A percentile compares a stretch with the other conserved stretches of the same genome.
These are phyloP conservation scores for Xylariales sp. DNA, from an alignment of 2,329 filamentous ascomycete species.

Conservation along the genomic window DNA sequence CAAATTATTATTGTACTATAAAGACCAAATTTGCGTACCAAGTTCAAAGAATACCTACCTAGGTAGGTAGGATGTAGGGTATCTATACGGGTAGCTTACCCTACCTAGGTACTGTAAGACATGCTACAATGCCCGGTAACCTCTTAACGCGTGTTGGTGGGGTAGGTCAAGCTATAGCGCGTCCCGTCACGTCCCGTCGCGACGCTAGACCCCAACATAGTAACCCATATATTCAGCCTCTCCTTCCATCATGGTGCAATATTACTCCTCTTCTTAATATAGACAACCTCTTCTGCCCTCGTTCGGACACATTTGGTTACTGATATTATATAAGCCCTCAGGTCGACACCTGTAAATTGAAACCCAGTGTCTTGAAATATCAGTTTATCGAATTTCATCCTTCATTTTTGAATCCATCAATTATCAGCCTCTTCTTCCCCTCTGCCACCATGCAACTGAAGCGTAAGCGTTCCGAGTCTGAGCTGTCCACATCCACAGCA, in stretches of 20 bases:
- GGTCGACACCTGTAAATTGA: background rate
- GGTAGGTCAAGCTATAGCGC: conserved; percentile 21
- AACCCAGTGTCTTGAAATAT: background rate
- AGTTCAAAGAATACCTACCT: too few relatives aligned
- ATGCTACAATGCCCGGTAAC: background rate
- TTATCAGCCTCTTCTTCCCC: background rate
- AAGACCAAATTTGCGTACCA: too few relatives aligned
- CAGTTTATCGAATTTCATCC: background rate
- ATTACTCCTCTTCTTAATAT: background rate
- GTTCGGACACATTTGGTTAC: background rate
- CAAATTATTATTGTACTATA: too few relatives aligned
- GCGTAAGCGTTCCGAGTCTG: conserved; percentile 72
- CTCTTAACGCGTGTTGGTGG: conserved; percentile 21
- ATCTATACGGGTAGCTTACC: too few relatives aligned
- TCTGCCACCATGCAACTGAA: conserved; percentile 63
- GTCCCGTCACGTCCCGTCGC: conserved; percentile 23
- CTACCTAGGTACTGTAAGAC: too few relatives aligned
- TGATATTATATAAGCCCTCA: background rate
- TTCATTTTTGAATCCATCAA: background rate
- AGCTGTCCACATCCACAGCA: conserved; percentile 63
- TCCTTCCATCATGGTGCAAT: background rate
- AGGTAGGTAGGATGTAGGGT: too few relatives aligned
- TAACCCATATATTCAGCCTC: conserved; percentile 10
- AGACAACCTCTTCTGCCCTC: background rate
- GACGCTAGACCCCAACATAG: conserved; percentile 13